Conservation (phyloP, 2,329 filamentous ascomycete genomes). For the Juglanconis juglandina region DNA sequence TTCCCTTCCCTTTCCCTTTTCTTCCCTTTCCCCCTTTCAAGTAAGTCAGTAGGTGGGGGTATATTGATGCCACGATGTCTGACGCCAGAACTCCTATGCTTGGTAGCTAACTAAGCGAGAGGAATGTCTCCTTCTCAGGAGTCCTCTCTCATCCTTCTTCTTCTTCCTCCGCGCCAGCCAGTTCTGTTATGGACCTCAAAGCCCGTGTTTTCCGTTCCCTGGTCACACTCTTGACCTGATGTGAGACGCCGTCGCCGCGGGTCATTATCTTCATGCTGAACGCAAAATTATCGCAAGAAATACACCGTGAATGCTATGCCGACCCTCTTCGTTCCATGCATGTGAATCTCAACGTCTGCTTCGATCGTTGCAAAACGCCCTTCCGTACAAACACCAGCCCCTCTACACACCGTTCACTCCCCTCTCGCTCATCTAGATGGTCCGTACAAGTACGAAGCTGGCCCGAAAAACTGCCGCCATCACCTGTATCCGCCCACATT, state of each 20-base stretch:
- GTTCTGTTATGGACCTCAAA: neutral
- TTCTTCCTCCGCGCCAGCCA: no score
- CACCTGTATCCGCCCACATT: constrained; percentile 44
- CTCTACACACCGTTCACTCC: constrained; percentile 1
- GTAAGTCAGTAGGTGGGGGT: neutral
- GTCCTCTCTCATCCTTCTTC: neutral
- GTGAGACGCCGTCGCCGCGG: neutral
- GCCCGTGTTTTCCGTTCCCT: neutral
- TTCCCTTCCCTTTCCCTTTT: neutral
- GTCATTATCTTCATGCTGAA: neutral
- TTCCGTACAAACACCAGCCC: neutral
- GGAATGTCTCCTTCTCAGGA: neutral
- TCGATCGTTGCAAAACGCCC: neutral
- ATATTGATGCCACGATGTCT: constrained; percentile 10
- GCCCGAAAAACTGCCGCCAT: constrained; percentile 18
- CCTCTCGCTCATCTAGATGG: neutral
- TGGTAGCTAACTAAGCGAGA: neutral
- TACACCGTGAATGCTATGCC: constrained; percentile 1
- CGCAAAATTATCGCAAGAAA: neutral
- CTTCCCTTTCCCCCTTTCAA: constrained; percentile 4
- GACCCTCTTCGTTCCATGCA: neutral
- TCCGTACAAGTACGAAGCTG: neutral
- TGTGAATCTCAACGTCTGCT: neutral
- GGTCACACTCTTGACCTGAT: neutral
- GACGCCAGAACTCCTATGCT: constrained; percentile 12